Conservation (phyloP, 306 rosid species). For the Dryas octopetala region DNA sequence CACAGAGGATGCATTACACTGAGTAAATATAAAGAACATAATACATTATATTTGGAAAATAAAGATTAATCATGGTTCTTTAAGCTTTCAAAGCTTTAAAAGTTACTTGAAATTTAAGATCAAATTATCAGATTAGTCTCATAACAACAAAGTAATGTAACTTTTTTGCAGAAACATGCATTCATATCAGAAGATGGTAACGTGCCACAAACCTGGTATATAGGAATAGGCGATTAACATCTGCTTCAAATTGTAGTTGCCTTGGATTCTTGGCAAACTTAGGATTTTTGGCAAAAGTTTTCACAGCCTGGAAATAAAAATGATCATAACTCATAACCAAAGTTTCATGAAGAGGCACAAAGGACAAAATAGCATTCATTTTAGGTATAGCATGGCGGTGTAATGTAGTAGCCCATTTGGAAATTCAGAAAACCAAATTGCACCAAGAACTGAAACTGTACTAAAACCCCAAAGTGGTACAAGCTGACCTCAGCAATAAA, state of each 20-base stretch:
- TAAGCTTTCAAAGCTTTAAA: background rate
- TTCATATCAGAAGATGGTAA: background rate
- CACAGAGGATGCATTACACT: background rate
- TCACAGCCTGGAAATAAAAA: constrained; percentile 55
- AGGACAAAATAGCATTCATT: background rate
- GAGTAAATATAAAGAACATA: background rate
- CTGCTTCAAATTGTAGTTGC: constrained; percentile 72
- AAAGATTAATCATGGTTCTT: background rate
- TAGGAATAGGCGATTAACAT: constrained; percentile 79
- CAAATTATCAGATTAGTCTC: background rate
- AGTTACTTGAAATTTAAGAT: background rate
- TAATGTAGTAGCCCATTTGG: background rate
- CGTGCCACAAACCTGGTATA: constrained; percentile 58
- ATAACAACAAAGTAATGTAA: background rate
- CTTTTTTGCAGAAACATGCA: background rate
- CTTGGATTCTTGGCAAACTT: constrained; percentile 65
- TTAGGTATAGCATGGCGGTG: background rate
- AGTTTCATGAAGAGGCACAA: background rate
- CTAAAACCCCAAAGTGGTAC: background rate
- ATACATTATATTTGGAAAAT: background rate
- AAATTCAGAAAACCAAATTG: background rate
- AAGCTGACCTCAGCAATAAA: background rate
- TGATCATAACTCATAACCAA: background rate
- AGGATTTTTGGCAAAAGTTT: constrained; percentile 61
- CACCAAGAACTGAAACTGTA: background rate